Base-by-base conservation (phyloP, 495 filamentous ascomycete species). In the Aspergillus ellipticus region DNA sequence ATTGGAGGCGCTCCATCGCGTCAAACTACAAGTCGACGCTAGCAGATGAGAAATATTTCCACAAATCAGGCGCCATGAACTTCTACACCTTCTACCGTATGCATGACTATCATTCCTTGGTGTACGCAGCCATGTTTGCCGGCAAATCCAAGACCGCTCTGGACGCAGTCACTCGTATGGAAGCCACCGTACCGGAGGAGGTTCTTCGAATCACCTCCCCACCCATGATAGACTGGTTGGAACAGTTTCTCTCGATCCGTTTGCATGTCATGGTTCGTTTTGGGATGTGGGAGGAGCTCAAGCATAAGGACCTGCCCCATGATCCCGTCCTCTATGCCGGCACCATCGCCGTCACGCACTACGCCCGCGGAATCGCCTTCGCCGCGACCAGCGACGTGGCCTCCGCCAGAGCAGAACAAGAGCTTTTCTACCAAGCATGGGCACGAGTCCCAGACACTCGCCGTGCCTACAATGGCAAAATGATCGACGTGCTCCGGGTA, bases 101-200 rank as follows among this genome's bases (percentile, higher is more conserved):
- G 53, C 85, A 89, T 60, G 71, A 87, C 55, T 79, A 80, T 51
- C 85, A 88, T 60, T 85, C 83, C 26, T 76, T 79, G 13, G 78
- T 87, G 47, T 89, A 88, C 58, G 82, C 81, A 4, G 85, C 83
- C 54, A 86, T 89, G 85, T 86, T 88, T 49, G 79, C 85, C 0
- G 85, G 81, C 0, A 77, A 82, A 57, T 82, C 67, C 6, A 46
- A 66, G 11, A 68, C 79, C 9, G 78, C 83, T 0, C 64, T 88
- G 0, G 77, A 82, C 15, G 79, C 80, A 0, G 74, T 77, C 1
- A 41, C 61, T 3, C 65, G 66, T 9, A 74, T 87, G 50, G 84
- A 87, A 60, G 60, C 58, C 0, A 72, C 78, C 7, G 63, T 89
- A 3, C 73, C 83, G 0, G 79, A 83, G 33, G 70, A 75, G 0